These are phyloP conservation scores for Melanomma pulvis-pyrius DNA, from an alignment of 495 filamentous ascomycete species.

Conservation along the genomic window DNA sequence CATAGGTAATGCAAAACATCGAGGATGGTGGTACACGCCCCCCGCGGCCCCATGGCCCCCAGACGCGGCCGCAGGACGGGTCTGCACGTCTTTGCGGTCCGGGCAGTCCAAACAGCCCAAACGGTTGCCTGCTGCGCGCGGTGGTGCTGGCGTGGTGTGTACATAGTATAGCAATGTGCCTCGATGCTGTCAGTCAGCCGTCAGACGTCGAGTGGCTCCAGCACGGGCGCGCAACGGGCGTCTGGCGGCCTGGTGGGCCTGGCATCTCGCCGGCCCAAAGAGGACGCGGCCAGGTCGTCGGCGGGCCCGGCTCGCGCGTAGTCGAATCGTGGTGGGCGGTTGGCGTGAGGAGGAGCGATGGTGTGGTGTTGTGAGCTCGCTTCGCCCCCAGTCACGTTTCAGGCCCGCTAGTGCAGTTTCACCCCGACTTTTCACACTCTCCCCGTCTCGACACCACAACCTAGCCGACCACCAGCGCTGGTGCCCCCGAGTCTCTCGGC, in stretches of 20 bases:
- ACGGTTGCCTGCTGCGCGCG: neutral
- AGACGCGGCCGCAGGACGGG: neutral
- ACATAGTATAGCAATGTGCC: neutral
- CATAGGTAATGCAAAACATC: constrained; percentile 1
- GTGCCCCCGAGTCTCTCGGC: neutral
- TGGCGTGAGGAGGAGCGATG: neutral
- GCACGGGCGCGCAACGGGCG: constrained; percentile 10
- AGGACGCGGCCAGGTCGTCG: neutral
- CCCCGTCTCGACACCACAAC: neutral
- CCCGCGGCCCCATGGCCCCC: neutral
- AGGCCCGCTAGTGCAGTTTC: neutral
- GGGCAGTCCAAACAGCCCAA: neutral
- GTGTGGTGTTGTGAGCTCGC: constrained; percentile 1
- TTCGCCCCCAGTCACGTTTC: neutral
- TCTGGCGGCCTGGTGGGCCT: constrained; percentile 7
- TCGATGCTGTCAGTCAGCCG: constrained; percentile 16
- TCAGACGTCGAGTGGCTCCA: constrained; percentile 9
- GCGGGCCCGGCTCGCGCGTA: neutral
- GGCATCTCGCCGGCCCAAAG: no score
- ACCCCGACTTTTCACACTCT: constrained; percentile 1
- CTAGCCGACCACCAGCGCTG: no score
- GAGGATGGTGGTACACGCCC: neutral
- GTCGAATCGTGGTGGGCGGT: constrained; percentile 10
- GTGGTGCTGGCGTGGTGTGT: neutral
- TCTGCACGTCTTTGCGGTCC: neutral